A percentile compares a stretch with the other conserved stretches of the same genome.
Evolutionary conservation across 2,329 filamentous ascomycete species (phyloP).

Genomic region (Dactylellina haptotyla): DNA sequence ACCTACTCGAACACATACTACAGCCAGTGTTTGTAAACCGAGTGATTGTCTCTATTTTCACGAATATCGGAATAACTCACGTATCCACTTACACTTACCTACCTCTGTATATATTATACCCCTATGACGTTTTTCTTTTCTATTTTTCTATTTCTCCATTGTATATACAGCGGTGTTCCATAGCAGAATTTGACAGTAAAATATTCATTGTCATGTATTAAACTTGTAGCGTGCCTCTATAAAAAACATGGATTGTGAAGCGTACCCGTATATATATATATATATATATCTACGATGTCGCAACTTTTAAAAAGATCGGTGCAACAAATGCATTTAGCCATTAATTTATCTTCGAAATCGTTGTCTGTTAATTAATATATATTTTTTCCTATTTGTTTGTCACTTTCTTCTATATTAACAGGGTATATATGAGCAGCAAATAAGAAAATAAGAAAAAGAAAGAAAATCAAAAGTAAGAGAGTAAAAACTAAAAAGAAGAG

Average conservation of each 20-base stretch:
- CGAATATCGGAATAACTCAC: neutral
- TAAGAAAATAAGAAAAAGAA: neutral
- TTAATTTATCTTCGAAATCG: no score
- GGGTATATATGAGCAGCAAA: neutral
- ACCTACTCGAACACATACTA: slow-evolving; percentile 35
- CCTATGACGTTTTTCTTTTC: neutral
- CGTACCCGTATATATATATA: neutral
- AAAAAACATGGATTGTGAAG: neutral
- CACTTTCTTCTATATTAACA: neutral
- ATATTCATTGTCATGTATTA: no score
- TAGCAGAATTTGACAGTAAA: no score
- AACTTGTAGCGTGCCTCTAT: no score
- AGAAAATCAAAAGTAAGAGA: neutral
- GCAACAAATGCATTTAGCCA: no score
- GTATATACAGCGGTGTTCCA: neutral
- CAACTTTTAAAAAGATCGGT: no score
- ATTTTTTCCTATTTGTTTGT: neutral
- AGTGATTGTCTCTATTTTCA: neutral
- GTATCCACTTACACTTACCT: neutral
- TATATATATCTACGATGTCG: neutral
- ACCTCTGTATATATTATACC: slow-evolving; percentile 14
- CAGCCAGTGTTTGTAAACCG: slow-evolving; percentile 36
- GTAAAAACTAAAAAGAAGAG: neutral
- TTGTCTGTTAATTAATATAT: neutral
- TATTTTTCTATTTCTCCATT: neutral